Base-by-base conservation (phyloP, 768 basidiomycete species). In the Trametes elegans region DNA sequence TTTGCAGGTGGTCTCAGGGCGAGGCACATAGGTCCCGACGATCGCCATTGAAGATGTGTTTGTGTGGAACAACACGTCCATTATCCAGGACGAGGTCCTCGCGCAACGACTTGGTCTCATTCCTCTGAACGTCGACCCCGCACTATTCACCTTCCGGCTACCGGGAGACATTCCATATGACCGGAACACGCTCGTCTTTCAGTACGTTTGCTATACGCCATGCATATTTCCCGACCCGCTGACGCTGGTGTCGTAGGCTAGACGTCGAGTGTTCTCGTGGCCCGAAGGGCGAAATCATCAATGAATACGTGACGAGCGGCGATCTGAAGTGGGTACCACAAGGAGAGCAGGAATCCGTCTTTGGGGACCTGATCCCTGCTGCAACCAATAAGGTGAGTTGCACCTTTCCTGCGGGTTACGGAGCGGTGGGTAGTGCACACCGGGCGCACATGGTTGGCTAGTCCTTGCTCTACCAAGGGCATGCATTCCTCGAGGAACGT, bases 31-130 rank as follows among this genome's bases (percentile, higher is more conserved):
- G 93, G 90, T 98, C 0, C 97, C 96, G 0, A 89, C 92, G 2
- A 76, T 98, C 24, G 90, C 88, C 38, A 87, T 98, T 47, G 97
- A 98, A 66, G 77, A 87, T 59, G 91, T 91, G 5, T 98, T 92
- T 69, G 77, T 94, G 2, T 98, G 87, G 84, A 87, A 96, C 73
- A 99, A 99, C 73, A 98, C 93, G 0, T 85, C 85, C 3, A 89
- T 98, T 61, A 83, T 99, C 49, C 90, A 85, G 36, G 96, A 98
- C 70, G 97, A 99, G 70, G 85, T 99, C 2, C 77, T 99, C 19
- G 80, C 93, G 3, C 93, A 96, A 34, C 83, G 97, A n/a, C 67
- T 99, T 3, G 97, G 97, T 3, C 79, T 98, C 23, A 76, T 98
- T 9, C 97, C 97, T 7, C 76, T 99, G 32, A 86, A 90, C 55